These are phyloP conservation scores for Globisporangium irregulare DNA, from an alignment of 352 stramenopile species.

Conservation along the genomic window DNA sequence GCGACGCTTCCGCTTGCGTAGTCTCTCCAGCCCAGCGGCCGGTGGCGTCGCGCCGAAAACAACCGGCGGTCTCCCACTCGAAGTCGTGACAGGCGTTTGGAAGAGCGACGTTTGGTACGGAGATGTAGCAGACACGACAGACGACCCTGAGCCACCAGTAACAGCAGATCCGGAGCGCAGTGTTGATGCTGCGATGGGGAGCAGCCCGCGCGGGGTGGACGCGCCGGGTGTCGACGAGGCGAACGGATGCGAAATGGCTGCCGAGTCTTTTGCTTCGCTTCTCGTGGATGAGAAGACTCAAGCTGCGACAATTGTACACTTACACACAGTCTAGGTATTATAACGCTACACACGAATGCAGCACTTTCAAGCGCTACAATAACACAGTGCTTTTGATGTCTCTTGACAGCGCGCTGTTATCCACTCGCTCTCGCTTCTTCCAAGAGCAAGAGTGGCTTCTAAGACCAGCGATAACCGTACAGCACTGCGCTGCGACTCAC, in stretches of 20 bases:
- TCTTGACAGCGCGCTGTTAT: background rate
- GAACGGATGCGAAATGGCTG: conserved; percentile 14
- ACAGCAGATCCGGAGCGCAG: background rate
- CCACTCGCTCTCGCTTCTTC: background rate
- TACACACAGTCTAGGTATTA: background rate
- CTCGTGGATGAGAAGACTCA: conserved; percentile 2
- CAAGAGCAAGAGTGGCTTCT: background rate
- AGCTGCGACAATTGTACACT: background rate
- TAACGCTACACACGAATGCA: background rate
- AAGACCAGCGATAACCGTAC: background rate
- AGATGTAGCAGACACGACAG: background rate
- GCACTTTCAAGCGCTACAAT: background rate
- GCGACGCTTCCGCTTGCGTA: conserved; percentile 41
- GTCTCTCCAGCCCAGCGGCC: conserved; percentile 13
- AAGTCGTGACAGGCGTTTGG: conserved; percentile 13
- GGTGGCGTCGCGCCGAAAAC: conserved; percentile 7
- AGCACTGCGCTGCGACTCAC: background rate
- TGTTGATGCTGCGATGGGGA: conserved; percentile 4
- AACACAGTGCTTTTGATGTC: background rate
- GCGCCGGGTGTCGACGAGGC: conserved; percentile 9
- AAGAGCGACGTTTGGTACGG: conserved; percentile 16
- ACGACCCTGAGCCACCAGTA: background rate
- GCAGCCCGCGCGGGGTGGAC: conserved; percentile 13
- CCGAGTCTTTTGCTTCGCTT: conserved; percentile 2
- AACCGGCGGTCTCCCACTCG: conserved; percentile 1